Evolutionary conservation across 169 alveolate genomes (phyloP).

Genomic region (Plasmodium billcollinsi): DNA sequence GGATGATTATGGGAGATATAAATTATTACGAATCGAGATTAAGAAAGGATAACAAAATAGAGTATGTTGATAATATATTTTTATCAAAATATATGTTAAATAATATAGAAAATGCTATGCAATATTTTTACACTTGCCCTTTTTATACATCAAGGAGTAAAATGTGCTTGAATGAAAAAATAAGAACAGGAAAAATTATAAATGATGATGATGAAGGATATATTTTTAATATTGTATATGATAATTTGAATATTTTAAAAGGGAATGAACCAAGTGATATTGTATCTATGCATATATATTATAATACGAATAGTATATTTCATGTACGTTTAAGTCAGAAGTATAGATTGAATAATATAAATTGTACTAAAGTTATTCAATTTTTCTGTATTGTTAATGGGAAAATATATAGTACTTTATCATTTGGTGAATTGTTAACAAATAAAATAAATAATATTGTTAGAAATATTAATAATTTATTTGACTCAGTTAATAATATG

Average conservation of each 20-base stretch:
- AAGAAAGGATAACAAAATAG: constrained; percentile 68
- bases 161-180: constrained; percentile 60
- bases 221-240: constrained; percentile 46
- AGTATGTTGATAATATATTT: constrained; percentile 66
- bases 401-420: constrained; percentile 53
- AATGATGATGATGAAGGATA: constrained; percentile 71
- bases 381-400: constrained; percentile 72
- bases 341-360: constrained; percentile 38
- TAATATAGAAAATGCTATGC: constrained; percentile 67
- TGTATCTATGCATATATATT: constrained; percentile 52
- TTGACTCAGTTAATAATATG: constrained; percentile 58
- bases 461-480: constrained; percentile 51
- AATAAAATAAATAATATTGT: constrained; percentile 67
- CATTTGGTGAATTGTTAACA: constrained; percentile 70
- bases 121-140: constrained; percentile 74
- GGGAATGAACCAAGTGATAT: constrained; percentile 49
- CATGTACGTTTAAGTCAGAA: constrained; percentile 49
- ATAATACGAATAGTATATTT: constrained; percentile 63
- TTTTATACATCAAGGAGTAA: constrained; percentile 63
- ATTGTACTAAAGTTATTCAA: constrained; percentile 37
- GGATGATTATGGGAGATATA: constrained; percentile 3
- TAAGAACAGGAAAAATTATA: constrained; percentile 41
- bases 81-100: constrained; percentile 42
- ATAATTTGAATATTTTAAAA: constrained; percentile 48
- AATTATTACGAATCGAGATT: constrained; percentile 49